These are phyloP conservation scores for Phytophthora uliginosa DNA, from an alignment of 352 stramenopile species.

Conservation along the genomic window DNA sequence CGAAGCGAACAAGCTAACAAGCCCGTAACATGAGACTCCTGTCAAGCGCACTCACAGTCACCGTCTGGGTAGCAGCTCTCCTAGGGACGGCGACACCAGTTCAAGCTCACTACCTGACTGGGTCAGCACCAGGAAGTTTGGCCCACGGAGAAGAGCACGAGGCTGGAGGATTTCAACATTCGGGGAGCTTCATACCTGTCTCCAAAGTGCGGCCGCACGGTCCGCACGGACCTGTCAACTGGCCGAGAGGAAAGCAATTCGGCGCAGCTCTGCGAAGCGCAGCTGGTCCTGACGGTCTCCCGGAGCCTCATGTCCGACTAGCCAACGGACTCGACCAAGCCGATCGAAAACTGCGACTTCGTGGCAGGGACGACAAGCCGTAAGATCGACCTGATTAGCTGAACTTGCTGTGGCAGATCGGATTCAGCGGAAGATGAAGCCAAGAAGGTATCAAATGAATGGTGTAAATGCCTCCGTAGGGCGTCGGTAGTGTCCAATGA, in stretches of 20 bases:
- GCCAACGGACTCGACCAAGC: background rate
- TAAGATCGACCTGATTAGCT: background rate
- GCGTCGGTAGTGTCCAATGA: background rate
- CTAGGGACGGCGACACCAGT: too few species aligned
- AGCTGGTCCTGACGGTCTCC: background rate
- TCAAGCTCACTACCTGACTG: background rate
- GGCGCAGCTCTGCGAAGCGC: background rate
- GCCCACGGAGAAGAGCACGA: background rate
- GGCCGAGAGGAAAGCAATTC: background rate
- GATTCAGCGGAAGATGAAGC: too few species aligned
- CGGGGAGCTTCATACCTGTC: background rate
- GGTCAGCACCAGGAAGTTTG: background rate
- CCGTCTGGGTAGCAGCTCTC: background rate
- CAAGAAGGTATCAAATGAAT: background rate
- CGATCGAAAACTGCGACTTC: background rate
- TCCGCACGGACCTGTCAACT: background rate
- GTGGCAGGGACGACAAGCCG: background rate
- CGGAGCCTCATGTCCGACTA: background rate
- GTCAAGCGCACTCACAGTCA: background rate
- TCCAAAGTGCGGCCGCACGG: background rate
- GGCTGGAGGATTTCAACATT: background rate
- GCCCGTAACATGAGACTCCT: background rate
- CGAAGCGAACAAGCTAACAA: background rate
- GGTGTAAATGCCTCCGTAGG: background rate
- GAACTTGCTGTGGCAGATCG: background rate